phyloP scores from a whole-genome alignment of 2,329 filamentous ascomycete genomes.

The Xylaria sp. region DNA sequence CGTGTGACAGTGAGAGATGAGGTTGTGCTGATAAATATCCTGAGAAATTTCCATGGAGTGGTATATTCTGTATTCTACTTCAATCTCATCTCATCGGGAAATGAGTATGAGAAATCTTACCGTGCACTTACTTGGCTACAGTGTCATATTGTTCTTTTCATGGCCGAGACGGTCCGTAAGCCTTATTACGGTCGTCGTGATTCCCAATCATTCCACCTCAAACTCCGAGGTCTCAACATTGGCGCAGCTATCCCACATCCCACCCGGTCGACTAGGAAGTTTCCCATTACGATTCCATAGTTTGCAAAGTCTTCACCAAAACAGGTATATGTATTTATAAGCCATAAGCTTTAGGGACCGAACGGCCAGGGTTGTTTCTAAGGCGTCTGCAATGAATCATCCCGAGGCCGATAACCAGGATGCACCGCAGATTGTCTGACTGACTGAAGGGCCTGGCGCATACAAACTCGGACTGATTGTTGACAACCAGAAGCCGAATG shows the following conservation, averaged over 20 bases:
- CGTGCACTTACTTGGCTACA: not conserved
- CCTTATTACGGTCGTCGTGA: not conserved
- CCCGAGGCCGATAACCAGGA: too few relatives aligned
- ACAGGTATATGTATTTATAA: not conserved
- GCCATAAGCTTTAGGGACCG: not conserved
- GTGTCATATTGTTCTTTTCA: not conserved
- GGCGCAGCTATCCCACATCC: constrained; percentile 7
- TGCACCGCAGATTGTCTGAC: not conserved
- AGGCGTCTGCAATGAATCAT: not conserved
- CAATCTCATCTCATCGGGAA: not conserved
- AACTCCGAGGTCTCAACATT: not conserved
- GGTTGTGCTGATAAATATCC: not conserved
- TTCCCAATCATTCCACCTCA: constrained; percentile 9
- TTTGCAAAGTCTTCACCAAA: not conserved
- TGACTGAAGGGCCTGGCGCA: not conserved
- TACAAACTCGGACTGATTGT: not conserved
- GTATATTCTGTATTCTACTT: not conserved
- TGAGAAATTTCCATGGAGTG: not conserved
- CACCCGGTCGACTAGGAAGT: not conserved
- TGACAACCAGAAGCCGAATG: constrained; percentile 10
- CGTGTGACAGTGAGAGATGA: too few relatives aligned
- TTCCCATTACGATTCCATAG: not conserved
- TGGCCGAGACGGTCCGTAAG: not conserved
- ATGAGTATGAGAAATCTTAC: not conserved
- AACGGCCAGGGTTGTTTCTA: not conserved